Evolutionary conservation across 2,329 filamentous ascomycete genomes (phyloP), one percentile per base, ranked within the genome.

Genomic region (Phaeophleospora eucalypticola): DNA sequence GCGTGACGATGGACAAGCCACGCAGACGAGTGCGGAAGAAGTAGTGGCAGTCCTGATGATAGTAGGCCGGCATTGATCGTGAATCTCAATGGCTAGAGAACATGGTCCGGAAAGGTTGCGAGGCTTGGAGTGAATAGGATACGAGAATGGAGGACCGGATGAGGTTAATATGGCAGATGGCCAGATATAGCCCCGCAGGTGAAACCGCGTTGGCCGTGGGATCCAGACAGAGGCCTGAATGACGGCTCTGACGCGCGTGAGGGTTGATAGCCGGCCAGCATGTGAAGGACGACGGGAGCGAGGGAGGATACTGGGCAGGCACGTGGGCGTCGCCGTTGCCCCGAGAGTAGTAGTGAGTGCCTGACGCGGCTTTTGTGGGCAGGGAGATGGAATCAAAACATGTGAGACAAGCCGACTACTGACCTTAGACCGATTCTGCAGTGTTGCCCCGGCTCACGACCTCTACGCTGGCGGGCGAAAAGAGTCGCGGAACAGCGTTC

Each of bases 1-100:
- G 79, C 60, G 87, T 94, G 71, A 82, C 80, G 61, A 95, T 83
- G 65, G 86, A 91, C 60, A 95, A 75, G 65, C 89, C 84, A 76
- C 87, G 87, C 72, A 95, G 74, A 65, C 87, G 86, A 69, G 84
- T 94, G 76, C 87, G 87, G 75, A 87, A 93, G 73, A 95, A 94
- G 73, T 94, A 94, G 68, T 94, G 88, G 64, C 87, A 94, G 70
- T 94, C 86, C 77, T 93, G 84, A 48, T 87, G 75, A 70, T 76
- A 94, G 69, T 88, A 91, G 61, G 78, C 70, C 75, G 86, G 86
- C 87, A 94, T 94, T 49, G 54, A 51, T 34, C 43, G n/a, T 27
- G 34, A 39, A 35, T 21, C 24, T 50, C 41, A 49, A 29, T n/a
- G 6, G n/a, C 3, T 41, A 24, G 40, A 35, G 14, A 33, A 37